phyloP scores from a whole-genome alignment of 169 alveolate genomes.

The Cryptosporidium tyzzeri region DNA sequence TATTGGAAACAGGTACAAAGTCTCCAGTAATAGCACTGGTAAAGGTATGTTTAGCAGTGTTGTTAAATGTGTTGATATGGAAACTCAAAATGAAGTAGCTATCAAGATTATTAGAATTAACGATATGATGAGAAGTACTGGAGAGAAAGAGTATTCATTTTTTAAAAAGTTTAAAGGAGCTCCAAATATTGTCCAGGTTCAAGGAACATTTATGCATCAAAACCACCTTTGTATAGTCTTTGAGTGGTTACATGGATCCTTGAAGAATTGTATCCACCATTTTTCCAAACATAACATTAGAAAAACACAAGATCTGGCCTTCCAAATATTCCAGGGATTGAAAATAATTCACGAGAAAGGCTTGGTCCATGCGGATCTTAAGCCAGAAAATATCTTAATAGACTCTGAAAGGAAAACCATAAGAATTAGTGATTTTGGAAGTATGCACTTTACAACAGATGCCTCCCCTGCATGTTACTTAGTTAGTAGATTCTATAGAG shows the following conservation, averaged over 20 bases:
- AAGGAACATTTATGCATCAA: slow-evolving; percentile 84
- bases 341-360: slow-evolving; percentile 58
- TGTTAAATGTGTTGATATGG: slow-evolving; percentile 83
- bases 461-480: slow-evolving; percentile 92
- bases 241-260: slow-evolving; percentile 91
- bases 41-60: slow-evolving; percentile 92
- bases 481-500: slow-evolving; percentile 96
- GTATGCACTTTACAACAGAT: slow-evolving; percentile 91
- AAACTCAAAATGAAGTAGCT: slow-evolving; percentile 82
- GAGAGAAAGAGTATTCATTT: slow-evolving; percentile 91
- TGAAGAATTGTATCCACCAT: slow-evolving; percentile 82
- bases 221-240: slow-evolving; percentile 92
- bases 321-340: slow-evolving; percentile 39
- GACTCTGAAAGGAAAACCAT: slow-evolving; percentile 86
- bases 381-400: slow-evolving; percentile 96
- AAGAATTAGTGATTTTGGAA: slow-evolving; percentile 97
- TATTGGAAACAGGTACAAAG: slow-evolving; percentile 86
- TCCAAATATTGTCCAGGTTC: slow-evolving; percentile 88
- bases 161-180: slow-evolving; percentile 83
- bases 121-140: slow-evolving; percentile 92
- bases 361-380: slow-evolving; percentile 77
- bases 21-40: slow-evolving; percentile 84
- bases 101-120: slow-evolving; percentile 88
- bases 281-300: slow-evolving; percentile 26
- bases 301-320: slow-evolving; percentile 13